Conservation (phyloP, 371 early-diverging fungal species). For the Circinella umbellata region DNA sequence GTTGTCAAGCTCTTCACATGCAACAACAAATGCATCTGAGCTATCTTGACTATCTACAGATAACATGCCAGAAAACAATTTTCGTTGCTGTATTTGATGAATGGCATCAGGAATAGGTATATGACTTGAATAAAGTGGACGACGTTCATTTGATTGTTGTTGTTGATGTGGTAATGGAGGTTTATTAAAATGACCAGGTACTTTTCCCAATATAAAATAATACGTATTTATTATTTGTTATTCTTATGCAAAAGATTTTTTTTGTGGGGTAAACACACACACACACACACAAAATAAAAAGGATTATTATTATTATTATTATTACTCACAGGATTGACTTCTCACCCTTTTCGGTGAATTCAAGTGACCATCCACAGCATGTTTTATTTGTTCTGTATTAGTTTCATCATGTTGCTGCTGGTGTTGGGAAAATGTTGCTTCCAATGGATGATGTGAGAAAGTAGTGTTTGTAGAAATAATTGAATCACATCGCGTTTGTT, state of each 20-base stretch:
- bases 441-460: not conserved
- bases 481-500: too few species aligned
- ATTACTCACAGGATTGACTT: conserved; percentile 11
- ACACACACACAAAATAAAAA: not conserved
- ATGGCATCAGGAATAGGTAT: conserved; percentile 29
- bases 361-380: conserved; percentile 1
- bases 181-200: conserved; percentile 8
- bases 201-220: not conserved
- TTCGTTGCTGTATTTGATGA: conserved; percentile 23
- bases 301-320: not conserved
- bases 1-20: conserved; percentile 40
- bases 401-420: not conserved
- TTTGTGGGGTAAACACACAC: not conserved
- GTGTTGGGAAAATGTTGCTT: not conserved
- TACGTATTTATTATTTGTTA: not conserved
- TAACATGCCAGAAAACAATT: conserved; percentile 38
- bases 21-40: conserved; percentile 69
- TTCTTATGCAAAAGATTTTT: not conserved
- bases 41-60: conserved; percentile 37
- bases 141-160: conserved; percentile 11
- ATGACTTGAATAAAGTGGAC: conserved; percentile 34
- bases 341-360: conserved; percentile 3
- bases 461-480: too few species aligned
- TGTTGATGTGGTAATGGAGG: not conserved
- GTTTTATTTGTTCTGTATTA: not conserved